Base-by-base conservation (phyloP, 139 green algal genomes). In the Gonium pectorale region DNA sequence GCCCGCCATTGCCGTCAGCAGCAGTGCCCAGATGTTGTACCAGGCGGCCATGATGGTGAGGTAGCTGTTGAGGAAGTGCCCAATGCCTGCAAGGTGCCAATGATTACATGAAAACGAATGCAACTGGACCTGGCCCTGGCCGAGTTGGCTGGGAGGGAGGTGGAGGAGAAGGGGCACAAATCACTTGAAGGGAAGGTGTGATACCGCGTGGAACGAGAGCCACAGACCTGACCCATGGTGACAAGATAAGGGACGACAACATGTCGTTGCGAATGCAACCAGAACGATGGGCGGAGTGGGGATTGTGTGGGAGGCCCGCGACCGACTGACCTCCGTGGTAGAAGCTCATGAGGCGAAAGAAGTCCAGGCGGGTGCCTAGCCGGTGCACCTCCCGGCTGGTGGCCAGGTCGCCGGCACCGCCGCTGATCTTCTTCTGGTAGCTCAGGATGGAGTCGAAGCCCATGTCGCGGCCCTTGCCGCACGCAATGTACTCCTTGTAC, bases 391-490 rank as follows among this genome's bases (percentile, higher is more conserved):
- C 95, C 0, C 95, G 87, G 7, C 89, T 95, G 49, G 96, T 94
- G 29, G 93, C 86, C 89, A 96, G 93, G 85, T 98, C 94, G n/a
- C 93, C 95, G 35, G 94, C 96, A 73, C 95, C 94, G 33, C 79
- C 82, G 79, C 85, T 79, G 43, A 96, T 92, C 91, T 98, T 98
- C 75, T 91, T 91, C 92, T 98, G 95, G 64, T 98, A 98, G 15
- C 80, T 80, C 75, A 96, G 94, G 86, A 98, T 98, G 54, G 94
- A 96, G 46, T 96, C 95, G 44, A 98, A 96, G 49, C 94, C 95
- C 92, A 98, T 96, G 87, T 98, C 95, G 44, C 95, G 90, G 31
- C 95, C 95, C 92, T 98, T 98, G 77, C 95, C 93, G 67, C 87
- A 80, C 43, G 71, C 83, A 69, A 98, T 97, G 93, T 97, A 97